phyloP scores from a whole-genome alignment of 2,329 filamentous ascomycete genomes.

The Phialophora verrucosa region DNA sequence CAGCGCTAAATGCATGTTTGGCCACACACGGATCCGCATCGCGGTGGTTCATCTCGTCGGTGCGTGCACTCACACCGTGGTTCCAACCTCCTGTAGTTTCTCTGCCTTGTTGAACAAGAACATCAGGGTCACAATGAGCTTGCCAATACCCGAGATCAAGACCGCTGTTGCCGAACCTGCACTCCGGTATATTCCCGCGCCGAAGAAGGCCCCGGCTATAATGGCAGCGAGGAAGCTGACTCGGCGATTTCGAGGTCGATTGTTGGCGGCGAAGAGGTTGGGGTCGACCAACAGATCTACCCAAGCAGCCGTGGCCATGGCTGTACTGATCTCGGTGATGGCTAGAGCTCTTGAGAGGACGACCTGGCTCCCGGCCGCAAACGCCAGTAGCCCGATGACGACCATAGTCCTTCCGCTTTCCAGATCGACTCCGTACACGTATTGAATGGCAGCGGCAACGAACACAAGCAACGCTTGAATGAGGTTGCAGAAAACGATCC shows the following conservation, averaged over 20 bases:
- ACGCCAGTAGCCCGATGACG: constrained; percentile 60
- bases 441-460: constrained; percentile 51
- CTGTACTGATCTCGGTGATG: constrained; percentile 67
- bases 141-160: constrained; percentile 27
- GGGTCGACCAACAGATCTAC: constrained; percentile 65
- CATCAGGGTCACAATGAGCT: constrained; percentile 32
- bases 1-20: constrained; percentile 8
- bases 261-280: constrained; percentile 54
- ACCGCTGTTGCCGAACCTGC: constrained; percentile 23
- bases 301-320: constrained; percentile 69
- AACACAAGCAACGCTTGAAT: constrained; percentile 64
- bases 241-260: constrained; percentile 59
- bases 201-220: constrained; percentile 57
- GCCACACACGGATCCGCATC: neutral
- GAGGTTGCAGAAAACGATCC: constrained; percentile 61
- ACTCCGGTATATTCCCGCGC: constrained; percentile 47
- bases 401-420: constrained; percentile 50
- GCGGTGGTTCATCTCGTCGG: neutral
- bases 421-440: constrained; percentile 45
- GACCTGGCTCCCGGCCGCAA: constrained; percentile 64
- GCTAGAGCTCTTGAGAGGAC: constrained; percentile 61
- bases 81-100: constrained; percentile 11
- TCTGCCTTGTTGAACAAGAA: constrained; percentile 30
- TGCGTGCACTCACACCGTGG: neutral
- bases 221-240: constrained; percentile 58